phyloP scores from a whole-genome alignment of 2,329 filamentous ascomycete genomes.

The Calycina herbarum region DNA sequence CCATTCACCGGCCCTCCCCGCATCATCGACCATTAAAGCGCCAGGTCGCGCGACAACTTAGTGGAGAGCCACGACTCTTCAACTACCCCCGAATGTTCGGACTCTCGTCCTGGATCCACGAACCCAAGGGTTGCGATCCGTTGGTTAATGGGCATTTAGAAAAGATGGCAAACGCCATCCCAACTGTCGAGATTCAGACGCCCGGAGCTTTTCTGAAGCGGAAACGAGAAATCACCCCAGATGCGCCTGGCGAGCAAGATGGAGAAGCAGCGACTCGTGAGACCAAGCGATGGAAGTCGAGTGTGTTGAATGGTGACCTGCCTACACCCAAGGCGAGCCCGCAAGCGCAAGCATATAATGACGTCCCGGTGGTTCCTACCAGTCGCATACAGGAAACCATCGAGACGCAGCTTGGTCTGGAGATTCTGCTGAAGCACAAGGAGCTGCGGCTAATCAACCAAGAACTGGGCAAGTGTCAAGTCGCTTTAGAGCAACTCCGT shows the following conservation, averaged over 20 bases:
- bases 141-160: conserved; percentile 44
- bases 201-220: conserved; percentile 28
- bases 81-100: conserved; percentile 58
- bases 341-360: conserved; percentile 5
- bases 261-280: conserved; percentile 28
- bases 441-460: conserved; percentile 93
- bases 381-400: conserved; percentile 48
- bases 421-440: conserved; percentile 91
- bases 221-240: conserved; percentile 29
- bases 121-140: conserved; percentile 58
- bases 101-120: conserved; percentile 54
- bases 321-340: background rate
- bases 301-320: conserved; percentile 21
- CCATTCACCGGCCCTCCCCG: conserved; percentile 14
- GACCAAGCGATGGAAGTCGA: conserved; percentile 37
- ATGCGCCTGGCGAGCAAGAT: conserved; percentile 17
- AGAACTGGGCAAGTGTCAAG: conserved; percentile 92
- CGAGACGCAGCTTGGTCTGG: conserved; percentile 83
- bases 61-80: background rate
- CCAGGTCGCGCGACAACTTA: conserved; percentile 17
- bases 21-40: conserved; percentile 11
- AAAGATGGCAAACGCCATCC: conserved; percentile 39
- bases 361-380: conserved; percentile 19
- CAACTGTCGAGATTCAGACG: conserved; percentile 25
- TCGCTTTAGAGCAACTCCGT: conserved; percentile 89